Evolutionary conservation across 345 rosid species (phyloP).

Genomic region (Salix caprea): DNA sequence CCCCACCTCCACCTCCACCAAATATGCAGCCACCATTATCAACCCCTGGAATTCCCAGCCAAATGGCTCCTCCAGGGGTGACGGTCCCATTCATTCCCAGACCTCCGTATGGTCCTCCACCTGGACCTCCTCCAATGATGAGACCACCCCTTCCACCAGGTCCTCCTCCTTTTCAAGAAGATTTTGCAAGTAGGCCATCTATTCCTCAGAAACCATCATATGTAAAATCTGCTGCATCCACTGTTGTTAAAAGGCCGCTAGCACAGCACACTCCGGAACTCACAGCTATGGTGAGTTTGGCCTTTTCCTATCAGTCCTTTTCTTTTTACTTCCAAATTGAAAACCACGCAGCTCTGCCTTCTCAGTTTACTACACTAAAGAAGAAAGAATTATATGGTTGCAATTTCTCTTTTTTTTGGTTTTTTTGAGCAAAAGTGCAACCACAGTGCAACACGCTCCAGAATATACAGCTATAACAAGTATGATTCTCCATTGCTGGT

Average conservation of each 20-base stretch:
- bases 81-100: constrained; percentile 64
- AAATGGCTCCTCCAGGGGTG: constrained; percentile 55
- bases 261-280: constrained; percentile 99
- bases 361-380: not conserved
- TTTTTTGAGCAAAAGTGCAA: not conserved
- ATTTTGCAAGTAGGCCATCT: constrained; percentile 41
- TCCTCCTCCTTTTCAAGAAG: constrained; percentile 72
- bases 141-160: constrained; percentile 98
- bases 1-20: constrained; percentile 83
- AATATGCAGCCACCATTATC: constrained; percentile 46
- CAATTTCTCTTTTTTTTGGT: not conserved
- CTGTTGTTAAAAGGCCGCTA: constrained; percentile 92
- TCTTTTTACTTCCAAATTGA: not conserved
- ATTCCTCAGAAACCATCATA: constrained; percentile 85
- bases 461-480: not conserved
- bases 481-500: not conserved
- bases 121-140: constrained; percentile 87
- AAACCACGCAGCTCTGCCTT: not conserved
- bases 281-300: constrained; percentile 74
- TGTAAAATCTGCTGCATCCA: constrained; percentile 95
- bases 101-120: constrained; percentile 85
- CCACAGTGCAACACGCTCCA: not conserved
- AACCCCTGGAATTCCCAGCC: constrained; percentile 49
- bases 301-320: not conserved
- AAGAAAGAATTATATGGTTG: not conserved